Evolutionary conservation across 129 eudicot genomes (phyloP), one percentile per base, ranked within the genome.

Genomic region (Artemisia tridentata): DNA sequence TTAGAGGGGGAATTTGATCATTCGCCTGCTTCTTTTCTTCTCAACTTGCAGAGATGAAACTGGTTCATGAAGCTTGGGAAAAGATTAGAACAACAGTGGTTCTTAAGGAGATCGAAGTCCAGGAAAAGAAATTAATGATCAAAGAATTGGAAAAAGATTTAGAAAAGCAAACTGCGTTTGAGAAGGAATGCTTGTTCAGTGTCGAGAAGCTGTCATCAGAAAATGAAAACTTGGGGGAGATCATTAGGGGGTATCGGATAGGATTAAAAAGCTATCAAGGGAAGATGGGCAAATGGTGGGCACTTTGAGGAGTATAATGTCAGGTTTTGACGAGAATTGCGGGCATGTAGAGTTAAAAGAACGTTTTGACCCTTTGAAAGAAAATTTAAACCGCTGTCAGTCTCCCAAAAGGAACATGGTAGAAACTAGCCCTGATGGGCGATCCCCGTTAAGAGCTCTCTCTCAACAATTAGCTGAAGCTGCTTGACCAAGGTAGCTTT

Each of bases 391-490:
- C 58, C 56, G 47, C 71, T 74, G 15, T 64, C 59, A 78, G 34
- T 80, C 95, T 19, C 82, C 89, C 20, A 60, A 51, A 74, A 71
- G 73, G 76, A 83, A 65, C 72, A 75, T 67, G 61, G 85, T 53
- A 29, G 92, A 79, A 52, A 71, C 70, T 10, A 71, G 66, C 69
- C 52, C 58, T 61, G 89, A 81, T 19, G 87, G 72, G 49, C 78
- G 97, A 71, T 87, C 87, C 10, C 97, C 97, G 23, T 73, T 90
- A 60, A 87, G 91, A 83, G 75, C 89, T 62, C 81, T n/a, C n/a
- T n/a, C n/a, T 85, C 73, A 87, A 90, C 81, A 63, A 65, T 71
- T 84, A 79, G 78, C 65, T 64, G 63, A 67, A 69, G 43, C 55
- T 54, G 48, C 29, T 48, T 60, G 64, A 19, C 46, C 41, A 27